Evolutionary conservation across 805 yeast species (phyloP), one percentile per base, ranked within the genome.

Genomic region (Yueomyces sp.): DNA sequence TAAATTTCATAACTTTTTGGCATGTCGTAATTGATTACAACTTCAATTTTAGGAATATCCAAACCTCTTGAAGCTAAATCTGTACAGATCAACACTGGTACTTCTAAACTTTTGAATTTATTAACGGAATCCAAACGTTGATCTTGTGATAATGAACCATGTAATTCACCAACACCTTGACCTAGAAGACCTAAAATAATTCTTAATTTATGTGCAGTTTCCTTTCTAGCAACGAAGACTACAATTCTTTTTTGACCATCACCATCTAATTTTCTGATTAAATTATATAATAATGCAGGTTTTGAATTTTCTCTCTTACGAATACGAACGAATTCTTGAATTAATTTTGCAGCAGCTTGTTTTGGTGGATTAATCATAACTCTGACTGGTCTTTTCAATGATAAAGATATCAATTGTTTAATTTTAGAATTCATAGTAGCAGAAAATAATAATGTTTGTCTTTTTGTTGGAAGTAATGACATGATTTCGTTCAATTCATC

Each of bases 31-130:
- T 92, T 92, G 57, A 92, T 75, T 40, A 92, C 99, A 47, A 82
- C 79, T 62, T 88, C 97, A 60, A 92, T 88, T 65, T 90, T 90
- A 48, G 97, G 97, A 57, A 92, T 92, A 82, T 92, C 99, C 60
- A 92, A 74, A 73, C 99, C 99, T 77, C 99, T 84, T 30, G 98
- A 90, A 2, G 98, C 98, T 62, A 92, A 74, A 73, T 92, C 99
- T 1, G 99, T 92, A 79, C 97, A 92, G 37, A 92, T 72, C 46
- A 92, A 70, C 7, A 90, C 78, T 2, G 97, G 95, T 32, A 88
- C 95, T 3, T 76, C 75, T 50, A 86, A 70, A 49, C 76, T 77
- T 54, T 85, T 86, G 69, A 92, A 92, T 46, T 79, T 82, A 8
- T 79, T 82, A 39, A 92, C 84, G 56, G 84, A 82, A 47, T 73